These are phyloP conservation scores for Leucocoprinus sp. DNA, from an alignment of 768 basidiomycete species.

Conservation along the genomic window DNA sequence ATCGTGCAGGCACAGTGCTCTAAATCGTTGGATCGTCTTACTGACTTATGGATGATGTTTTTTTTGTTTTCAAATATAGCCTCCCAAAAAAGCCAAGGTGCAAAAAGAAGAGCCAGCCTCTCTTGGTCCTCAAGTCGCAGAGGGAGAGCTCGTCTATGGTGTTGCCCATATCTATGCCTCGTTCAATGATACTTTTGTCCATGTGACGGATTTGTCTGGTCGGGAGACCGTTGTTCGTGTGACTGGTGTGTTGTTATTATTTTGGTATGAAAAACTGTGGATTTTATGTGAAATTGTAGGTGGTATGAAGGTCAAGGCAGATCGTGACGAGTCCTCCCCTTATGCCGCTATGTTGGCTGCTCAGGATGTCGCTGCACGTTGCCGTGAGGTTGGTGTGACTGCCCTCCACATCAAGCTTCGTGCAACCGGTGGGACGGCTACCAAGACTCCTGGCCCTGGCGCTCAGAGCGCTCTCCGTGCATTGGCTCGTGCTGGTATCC, in stretches of 20 bases:
- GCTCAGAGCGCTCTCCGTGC: conserved; percentile 98
- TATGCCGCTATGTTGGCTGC: conserved; percentile 98
- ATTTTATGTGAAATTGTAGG: conserved; percentile 32
- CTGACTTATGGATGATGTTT: conserved; percentile 41
- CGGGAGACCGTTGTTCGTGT: conserved; percentile 99
- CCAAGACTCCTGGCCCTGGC: conserved; percentile 98
- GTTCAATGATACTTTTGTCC: conserved; percentile 99
- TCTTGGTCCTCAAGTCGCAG: conserved; percentile 92
- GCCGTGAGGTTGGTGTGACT: conserved; percentile 97
- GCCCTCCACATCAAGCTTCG: conserved; percentile 99
- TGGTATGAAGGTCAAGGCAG: conserved; percentile 99
- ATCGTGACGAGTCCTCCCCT: conserved; percentile 98
- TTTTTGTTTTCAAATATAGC: conserved; percentile 32
- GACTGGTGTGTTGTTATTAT: conserved; percentile 54
- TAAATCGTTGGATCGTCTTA: conserved; percentile 38
- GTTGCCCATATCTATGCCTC: conserved; percentile 99
- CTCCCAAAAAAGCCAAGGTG: conserved; percentile 78
- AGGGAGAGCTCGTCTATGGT: conserved; percentile 96
- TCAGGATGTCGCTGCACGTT: conserved; percentile 92
- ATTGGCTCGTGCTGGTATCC: conserved; percentile 96
- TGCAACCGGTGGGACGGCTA: conserved; percentile 96
- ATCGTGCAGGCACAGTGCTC: conserved; percentile 7
- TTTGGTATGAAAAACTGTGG: neutral
- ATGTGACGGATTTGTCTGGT: conserved; percentile 97
- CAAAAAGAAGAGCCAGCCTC: conserved; percentile 78